Evolutionary conservation across 2,329 filamentous ascomycete genomes (phyloP), one percentile per base, ranked within the genome.

Genomic region (Hymenoscyphus repandus): DNA sequence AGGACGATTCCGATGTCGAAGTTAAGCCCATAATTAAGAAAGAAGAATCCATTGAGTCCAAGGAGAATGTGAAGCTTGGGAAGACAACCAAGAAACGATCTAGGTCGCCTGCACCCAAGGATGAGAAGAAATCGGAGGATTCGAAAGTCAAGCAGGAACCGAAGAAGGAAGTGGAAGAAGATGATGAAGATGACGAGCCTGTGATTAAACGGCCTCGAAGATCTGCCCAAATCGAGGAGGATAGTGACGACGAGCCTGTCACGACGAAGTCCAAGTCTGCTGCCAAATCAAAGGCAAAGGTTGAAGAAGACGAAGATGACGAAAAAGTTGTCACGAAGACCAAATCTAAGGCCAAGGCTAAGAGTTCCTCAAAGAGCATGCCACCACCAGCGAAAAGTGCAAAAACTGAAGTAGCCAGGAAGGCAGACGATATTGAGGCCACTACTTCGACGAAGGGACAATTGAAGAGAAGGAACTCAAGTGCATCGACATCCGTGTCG

Each of bases 181-280:
- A 73, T 18, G 74, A 74, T 10, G 78, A 79, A 5, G 78, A 82
- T 53, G 76, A 79, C 10, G 79, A 79, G 34, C 85, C 83, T 17
- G 75, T 78, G 2, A 70, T 73, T 5, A 90, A 89, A 64, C 71
- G 79, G 52, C 68, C 71, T 30, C 72, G 80, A 49, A 55, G 57
- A 6, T 50, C 43, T 36, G 54, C 38, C 2, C 69, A 71, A 45
- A 36, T 38, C 64, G 69, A 47, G 66, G 67, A 46, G 68, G 64
- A 66, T 52, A n/a, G 52, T 52, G 66, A 57, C 18, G 53, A 58
- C 9, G 58, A 57, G 53, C 50, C 56, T 11, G 42, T 48, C 55
- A 54, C 51, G 54, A 73, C 71, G 60, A 69, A 57, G 37, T 72
- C 72, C 45, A 72, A 70, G 50, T 72, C 74, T 39, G 50, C 41